A percentile compares a stretch with the other conserved stretches of the same genome.
Conservation (phyloP, 352 stramenopile species). For the Pythium biforme region DNA sequence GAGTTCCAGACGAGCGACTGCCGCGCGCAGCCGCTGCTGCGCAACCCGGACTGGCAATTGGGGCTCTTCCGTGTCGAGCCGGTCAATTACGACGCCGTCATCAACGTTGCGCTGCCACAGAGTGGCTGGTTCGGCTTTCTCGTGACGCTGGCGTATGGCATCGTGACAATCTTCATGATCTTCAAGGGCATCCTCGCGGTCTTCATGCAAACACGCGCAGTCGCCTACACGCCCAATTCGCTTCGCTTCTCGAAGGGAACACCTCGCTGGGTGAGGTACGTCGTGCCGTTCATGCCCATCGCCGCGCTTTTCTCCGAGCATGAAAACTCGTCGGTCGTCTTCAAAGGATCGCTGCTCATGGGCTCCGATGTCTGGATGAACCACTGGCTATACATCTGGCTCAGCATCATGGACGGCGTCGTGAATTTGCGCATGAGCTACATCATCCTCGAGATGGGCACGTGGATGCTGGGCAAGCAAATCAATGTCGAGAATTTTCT, state of each 20-base stretch:
- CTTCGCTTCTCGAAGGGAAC: conserved; percentile 37
- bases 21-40: conserved; percentile 36
- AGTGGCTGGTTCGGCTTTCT: conserved; percentile 41
- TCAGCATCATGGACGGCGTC: conserved; percentile 57
- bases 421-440: conserved; percentile 54
- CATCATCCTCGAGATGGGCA: conserved; percentile 45
- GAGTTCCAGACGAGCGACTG: conserved; percentile 63
- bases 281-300: conserved; percentile 46
- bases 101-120: conserved; percentile 44
- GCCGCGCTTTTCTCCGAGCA: conserved; percentile 40
- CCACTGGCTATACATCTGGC: conserved; percentile 62
- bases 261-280: conserved; percentile 33
- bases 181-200: conserved; percentile 46
- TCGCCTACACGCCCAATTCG: conserved; percentile 42
- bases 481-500: conserved; percentile 57
- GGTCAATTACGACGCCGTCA: conserved; percentile 38
- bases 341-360: conserved; percentile 55
- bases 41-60: conserved; percentile 40
- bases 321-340: conserved; percentile 41
- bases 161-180: conserved; percentile 55
- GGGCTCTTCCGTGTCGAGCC: conserved; percentile 48
- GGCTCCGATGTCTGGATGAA: conserved; percentile 71
- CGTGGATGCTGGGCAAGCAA: conserved; percentile 56
- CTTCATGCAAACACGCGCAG: conserved; percentile 35
- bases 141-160: conserved; percentile 40